Conservation (phyloP, 306 rosid species). For the Quercus wislizeni region DNA sequence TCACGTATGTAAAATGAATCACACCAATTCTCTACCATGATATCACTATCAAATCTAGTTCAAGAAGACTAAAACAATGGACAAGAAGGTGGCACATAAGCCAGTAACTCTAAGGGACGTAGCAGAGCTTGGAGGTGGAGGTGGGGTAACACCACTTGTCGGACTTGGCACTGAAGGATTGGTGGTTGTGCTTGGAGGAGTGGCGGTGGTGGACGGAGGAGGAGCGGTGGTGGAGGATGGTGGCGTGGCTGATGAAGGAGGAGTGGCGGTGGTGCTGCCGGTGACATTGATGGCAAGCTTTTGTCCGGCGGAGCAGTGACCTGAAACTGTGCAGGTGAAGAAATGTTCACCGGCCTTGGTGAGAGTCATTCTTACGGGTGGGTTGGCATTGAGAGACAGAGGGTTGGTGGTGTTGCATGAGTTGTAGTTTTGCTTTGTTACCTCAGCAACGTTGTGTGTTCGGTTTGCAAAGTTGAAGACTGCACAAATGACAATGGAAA, state of each 20-base stretch:
- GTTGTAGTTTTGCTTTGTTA: no score
- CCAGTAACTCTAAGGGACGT: conserved; percentile 31
- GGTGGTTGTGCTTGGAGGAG: neutral
- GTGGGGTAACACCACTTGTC: neutral
- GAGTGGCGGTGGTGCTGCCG: neutral
- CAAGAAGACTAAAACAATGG: conserved; percentile 41
- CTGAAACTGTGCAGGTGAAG: no score
- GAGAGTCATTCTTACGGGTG: no score
- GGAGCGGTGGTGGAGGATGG: conserved; percentile 1
- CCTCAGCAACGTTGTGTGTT: no score
- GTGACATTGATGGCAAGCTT: no score
- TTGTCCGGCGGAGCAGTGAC: no score
- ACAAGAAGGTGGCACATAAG: conserved; percentile 32
- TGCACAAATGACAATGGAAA: no score
- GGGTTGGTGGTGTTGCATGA: no score
- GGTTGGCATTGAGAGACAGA: no score
- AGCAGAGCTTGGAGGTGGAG: conserved; percentile 40
- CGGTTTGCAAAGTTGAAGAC: no score
- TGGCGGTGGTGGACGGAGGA: conserved; percentile 13
- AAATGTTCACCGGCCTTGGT: no score
- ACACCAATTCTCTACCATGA: neutral
- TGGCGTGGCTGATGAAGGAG: conserved; percentile 5
- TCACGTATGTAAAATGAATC: conserved; percentile 3
- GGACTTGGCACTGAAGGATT: conserved; percentile 37
- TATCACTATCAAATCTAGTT: conserved; percentile 27